These are phyloP conservation scores for Phoenix roebelenii DNA, from an alignment of 176 grass and related monocot genomes.

Conservation along the genomic window DNA sequence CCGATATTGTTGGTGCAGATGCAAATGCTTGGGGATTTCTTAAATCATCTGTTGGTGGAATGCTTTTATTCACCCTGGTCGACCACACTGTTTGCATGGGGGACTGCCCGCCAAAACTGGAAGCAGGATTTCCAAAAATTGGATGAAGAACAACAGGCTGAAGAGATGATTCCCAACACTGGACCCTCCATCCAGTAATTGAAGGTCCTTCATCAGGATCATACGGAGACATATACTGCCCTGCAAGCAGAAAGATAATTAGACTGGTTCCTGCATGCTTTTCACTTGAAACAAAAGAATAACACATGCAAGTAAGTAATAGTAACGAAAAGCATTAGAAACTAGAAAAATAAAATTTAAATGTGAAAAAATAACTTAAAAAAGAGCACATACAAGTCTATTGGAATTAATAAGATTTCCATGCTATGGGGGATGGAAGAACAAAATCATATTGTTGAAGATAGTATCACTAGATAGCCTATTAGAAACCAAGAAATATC, in stretches of 20 bases:
- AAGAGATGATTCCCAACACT: conserved; percentile 94
- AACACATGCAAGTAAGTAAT: no score
- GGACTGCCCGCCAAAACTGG: conserved; percentile 60
- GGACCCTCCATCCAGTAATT: conserved; percentile 96
- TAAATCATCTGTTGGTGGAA: conserved; percentile 86
- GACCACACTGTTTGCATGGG: conserved; percentile 97
- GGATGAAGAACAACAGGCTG: conserved; percentile 98
- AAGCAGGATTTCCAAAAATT: conserved; percentile 86
- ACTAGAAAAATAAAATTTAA: no score
- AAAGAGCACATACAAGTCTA: no score
- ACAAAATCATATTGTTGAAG: no score
- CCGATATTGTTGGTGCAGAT: conserved; percentile 55
- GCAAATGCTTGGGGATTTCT: conserved; percentile 70
- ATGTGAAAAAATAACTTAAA: no score
- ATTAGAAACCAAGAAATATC: no score
- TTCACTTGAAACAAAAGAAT: no score
- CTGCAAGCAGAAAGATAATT: conserved; percentile 24
- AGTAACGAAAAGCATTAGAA: no score
- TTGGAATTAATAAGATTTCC: no score
- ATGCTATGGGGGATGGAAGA: no score
- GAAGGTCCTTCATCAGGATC: conserved; percentile 99
- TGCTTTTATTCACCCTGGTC: conserved; percentile 92
- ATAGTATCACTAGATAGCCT: no score
- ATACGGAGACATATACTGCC: conserved; percentile 99
- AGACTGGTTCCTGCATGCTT: no score